Evolutionary conservation across 192 early-diverging fungal species (phyloP), one percentile per base, ranked within the genome.

Genomic region (Mortierella hygrophila): DNA sequence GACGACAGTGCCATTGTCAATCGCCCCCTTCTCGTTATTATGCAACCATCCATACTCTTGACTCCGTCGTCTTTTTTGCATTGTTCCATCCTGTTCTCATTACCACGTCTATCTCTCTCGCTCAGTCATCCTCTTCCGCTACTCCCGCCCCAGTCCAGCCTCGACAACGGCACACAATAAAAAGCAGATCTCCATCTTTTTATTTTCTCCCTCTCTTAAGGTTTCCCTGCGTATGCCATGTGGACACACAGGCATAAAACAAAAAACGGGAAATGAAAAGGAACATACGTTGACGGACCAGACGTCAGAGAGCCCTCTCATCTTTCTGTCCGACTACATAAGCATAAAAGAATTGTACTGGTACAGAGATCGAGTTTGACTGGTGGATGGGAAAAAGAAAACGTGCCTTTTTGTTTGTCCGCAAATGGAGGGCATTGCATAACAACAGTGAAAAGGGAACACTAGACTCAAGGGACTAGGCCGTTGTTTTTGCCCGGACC

Each of bases 201-300:
- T 49, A 3, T 65, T 65, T 1, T 8, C 20, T 20, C 37, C 18
- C 5, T 41, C 38, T 44, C 18, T 72, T 46, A 72, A 41, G 35
- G 35, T 72, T 46, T 41, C 32, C 42, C 23, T 72, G 8, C 21
- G 35, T n/a, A 16, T 42, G 35, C 69, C 41, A 38, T 38, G 35
- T 70, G 69, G 69, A 38, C 69, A 38, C 41, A 38, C 38, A 70
- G 41, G 41, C 40, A 41, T 37, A 15, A 70, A 40, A 70, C 4
- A 16, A 70, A 32, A 70, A 23, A 70, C 18, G 69, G 41, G 69
- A 70, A 42, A 70, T 38, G 69, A 70, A 42, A 70, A 70, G 23
- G 8, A 21, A 23, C 20, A 32, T 0, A 5, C 32, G 32, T 23
- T 20, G 32, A 41, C 7, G 6, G 9, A 46, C 60, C 60, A 29